Percentiles rank a stretch among this genome's conserved stretches.
phyloP scores from a whole-genome alignment of 2,329 filamentous ascomycete genomes.

The Onygena corvina region DNA sequence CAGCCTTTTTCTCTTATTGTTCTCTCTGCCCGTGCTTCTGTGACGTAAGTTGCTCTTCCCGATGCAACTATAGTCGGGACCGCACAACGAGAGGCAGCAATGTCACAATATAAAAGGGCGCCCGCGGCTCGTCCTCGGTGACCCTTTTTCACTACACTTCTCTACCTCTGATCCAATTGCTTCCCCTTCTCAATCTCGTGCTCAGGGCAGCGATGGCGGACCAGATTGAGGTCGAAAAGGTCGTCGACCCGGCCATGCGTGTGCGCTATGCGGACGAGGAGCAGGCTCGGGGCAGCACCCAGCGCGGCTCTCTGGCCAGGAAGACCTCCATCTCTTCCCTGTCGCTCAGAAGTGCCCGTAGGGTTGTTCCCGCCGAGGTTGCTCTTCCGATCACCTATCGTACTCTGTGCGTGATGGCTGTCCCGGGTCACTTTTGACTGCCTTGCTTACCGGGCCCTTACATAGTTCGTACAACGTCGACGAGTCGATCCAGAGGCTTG shows the following conservation, averaged over 20 bases:
- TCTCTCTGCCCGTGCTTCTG: neutral
- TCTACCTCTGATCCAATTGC: neutral
- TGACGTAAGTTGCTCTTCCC: neutral
- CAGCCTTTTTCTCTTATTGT: neutral
- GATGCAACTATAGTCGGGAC: neutral
- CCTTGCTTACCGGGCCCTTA: constrained; percentile 2
- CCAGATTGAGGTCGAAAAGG: constrained; percentile 11
- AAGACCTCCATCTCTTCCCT: constrained; percentile 12
- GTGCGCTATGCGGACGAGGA: constrained; percentile 13
- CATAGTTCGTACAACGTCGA: constrained; percentile 14
- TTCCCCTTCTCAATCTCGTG: neutral
- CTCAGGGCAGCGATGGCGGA: neutral
- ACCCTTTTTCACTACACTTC: neutral
- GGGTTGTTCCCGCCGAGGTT: constrained; percentile 13
- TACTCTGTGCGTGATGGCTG: constrained; percentile 10
- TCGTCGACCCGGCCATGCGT: constrained; percentile 1
- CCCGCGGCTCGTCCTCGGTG: neutral
- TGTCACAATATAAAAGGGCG: neutral
- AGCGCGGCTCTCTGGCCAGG: constrained; percentile 10
- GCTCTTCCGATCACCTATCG: constrained; percentile 15
- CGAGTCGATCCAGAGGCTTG: constrained; percentile 11
- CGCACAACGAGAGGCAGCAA: no score
- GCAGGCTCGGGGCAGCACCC: constrained; percentile 6
- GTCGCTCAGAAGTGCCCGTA: constrained; percentile 12
- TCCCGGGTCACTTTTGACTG: neutral